Base-by-base conservation (phyloP, 306 rosid species). In the Coriaria nepalensis region DNA sequence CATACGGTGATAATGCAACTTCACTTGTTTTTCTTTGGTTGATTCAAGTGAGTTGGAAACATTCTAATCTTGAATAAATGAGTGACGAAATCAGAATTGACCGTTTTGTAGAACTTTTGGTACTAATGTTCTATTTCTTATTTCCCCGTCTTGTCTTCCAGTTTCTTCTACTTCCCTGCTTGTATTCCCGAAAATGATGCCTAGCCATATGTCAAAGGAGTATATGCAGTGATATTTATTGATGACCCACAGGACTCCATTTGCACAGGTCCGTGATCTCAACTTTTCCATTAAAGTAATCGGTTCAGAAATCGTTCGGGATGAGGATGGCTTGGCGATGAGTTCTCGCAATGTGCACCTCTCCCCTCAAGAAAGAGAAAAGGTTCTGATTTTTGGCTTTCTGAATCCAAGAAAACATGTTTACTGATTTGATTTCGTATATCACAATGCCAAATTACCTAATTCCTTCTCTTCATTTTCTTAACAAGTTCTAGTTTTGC, bases 341-440 rank as follows among this genome's bases (percentile, higher is more conserved):
- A 79, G 98, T 66, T 90, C 95, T 0, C 87, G 98, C 54, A 90
- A 90, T 51, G 98, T 90, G 55, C 73, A 42, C 59, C 93, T 90
- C 62, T 75, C 83, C 46, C 76, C 71, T 11, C 75, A 75, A 75
- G 83, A 85, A 60, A 68, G 95, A 74, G 57, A 68, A 56, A 73
- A 81, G 94, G 98, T 90, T 15, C 12, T 50, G 37, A 43, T 5
- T 10, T 44, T 8, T 5, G 37, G 43, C 49, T 55, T 33, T 5
- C 35, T 32, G 13, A 20, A 20, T 20, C 29, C 29, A 1, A 20
- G 29, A 20, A 20, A 20, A 20, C 3, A 20, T 20, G 29, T 20
- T 20, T 20, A 20, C 29, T 20, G 29, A 20, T 20, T 20, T 20
- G 3, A 3, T 20, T 20, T 20, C 29, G 1, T 20, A 20, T 20